Evolutionary conservation across 257 asterid species (phyloP), one percentile per base, ranked within the genome.

Genomic region (Oldenlandia corymbosa): DNA sequence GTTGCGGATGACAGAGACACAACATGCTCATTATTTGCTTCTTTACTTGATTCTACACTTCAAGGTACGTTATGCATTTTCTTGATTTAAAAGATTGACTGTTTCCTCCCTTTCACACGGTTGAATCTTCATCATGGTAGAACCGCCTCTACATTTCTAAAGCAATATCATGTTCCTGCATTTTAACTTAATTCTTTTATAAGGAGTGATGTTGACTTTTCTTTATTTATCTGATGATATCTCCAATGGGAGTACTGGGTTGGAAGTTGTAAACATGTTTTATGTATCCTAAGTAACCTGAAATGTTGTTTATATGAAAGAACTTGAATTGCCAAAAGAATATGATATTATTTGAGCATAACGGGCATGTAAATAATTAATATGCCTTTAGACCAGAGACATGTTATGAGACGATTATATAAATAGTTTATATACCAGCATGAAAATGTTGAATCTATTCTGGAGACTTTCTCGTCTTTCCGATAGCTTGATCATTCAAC

Each of bases 11-110:
- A 78, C 60, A 80, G 84, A 65, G 97, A 87, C 69, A 71, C 83
- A 39, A 87, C 88, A 32, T 81, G 84, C 74, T 78, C 85, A 37
- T 76, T 84, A 62, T 93, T 93, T 83, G 97, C 97, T 46, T 87
- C 90, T 69, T 79, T 93, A 61, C 86, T 93, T 69, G 96, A 92
- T 78, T 89, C 97, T 79, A 81, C 93, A 66, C 81, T 84, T 66
- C 93, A 89, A 92, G 99, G 99, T 92, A 53, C 79, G 31, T 75
- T 45, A 54, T 26, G 39, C 69, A 42, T 13, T 39, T 24, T 45
- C 18, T 37, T 51, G 28, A 23, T 36, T 28, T 21, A 32, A 27
- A 43, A 10, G 4, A 43, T 42, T 58, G 43, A 37, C 27, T n/a
- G 3, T 58, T 46, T 49, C 66, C 36, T 32, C 34, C 6, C 20